Evolutionary conservation across 108 stramenopile species (phyloP).

Genomic region (Conticribra guillardii): DNA sequence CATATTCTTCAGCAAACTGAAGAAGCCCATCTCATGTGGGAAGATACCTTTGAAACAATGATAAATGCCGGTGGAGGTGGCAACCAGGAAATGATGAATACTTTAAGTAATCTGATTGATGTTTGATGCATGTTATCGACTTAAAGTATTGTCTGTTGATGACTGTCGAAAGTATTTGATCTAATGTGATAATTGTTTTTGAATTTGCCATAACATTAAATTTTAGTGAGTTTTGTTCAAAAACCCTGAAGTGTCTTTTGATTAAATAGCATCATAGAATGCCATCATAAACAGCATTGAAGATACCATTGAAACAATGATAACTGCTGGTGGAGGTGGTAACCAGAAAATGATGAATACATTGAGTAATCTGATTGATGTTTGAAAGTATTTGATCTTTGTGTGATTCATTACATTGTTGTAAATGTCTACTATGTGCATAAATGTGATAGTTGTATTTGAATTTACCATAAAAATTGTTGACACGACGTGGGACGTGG

Average conservation of each 20-base stretch:
- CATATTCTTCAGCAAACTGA: slow-evolving; percentile 53
- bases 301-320: slow-evolving; percentile 48
- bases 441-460: no score
- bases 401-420: no score
- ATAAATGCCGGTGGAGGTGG: background rate
- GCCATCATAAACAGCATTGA: no score
- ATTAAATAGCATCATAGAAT: no score
- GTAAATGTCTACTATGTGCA: no score
- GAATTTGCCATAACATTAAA: background rate
- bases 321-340: background rate
- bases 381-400: background rate
- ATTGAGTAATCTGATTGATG: background rate
- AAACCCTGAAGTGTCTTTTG: no score
- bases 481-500: no score
- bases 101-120: background rate
- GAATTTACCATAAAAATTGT: background rate
- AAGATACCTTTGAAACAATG: slow-evolving; percentile 50
- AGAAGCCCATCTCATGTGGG: slow-evolving; percentile 60
- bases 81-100: background rate
- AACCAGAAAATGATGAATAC: background rate
- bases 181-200: no score
- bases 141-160: background rate
- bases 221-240: no score
- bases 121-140: background rate
- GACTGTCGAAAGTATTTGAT: no score